These are phyloP conservation scores for Penicillium simplicissimum DNA, from an alignment of 495 filamentous ascomycete genomes.

Conservation along the genomic window DNA sequence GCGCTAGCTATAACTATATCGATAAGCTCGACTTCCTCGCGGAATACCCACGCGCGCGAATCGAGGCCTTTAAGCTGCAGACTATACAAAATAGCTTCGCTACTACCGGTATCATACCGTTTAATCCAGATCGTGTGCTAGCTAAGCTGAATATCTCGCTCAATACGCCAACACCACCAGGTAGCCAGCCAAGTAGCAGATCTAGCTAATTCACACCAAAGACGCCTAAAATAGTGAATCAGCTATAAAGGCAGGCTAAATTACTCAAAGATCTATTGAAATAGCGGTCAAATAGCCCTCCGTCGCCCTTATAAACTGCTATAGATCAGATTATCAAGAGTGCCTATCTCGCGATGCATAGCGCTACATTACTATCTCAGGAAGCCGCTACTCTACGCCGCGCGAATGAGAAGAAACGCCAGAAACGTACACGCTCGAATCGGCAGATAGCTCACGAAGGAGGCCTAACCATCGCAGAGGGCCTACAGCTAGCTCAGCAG, in stretches of 20 bases:
- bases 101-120: conserved; percentile 14
- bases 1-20: neutral
- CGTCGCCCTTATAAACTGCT: neutral
- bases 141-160: conserved; percentile 12
- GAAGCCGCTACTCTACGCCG: neutral
- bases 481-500: neutral
- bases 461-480: conserved; percentile 2
- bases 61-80: neutral
- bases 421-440: neutral
- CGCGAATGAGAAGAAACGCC: neutral
- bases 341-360: neutral
- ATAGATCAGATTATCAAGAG: conserved; percentile 8
- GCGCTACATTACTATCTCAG: conserved; percentile 1
- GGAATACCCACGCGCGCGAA: neutral
- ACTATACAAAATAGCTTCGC: conserved; percentile 18
- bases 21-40: neutral
- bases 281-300: conserved; percentile 2
- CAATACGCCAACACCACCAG: conserved; percentile 1
- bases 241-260: neutral
- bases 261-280: conserved; percentile 4
- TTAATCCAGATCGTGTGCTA: conserved; percentile 9
- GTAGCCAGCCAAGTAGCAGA: neutral
- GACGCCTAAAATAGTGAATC: neutral
- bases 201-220: conserved; percentile 1
- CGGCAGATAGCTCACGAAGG: neutral